Conservation (phyloP, 2,329 filamentous ascomycete species). For the Bisporella sp. region DNA sequence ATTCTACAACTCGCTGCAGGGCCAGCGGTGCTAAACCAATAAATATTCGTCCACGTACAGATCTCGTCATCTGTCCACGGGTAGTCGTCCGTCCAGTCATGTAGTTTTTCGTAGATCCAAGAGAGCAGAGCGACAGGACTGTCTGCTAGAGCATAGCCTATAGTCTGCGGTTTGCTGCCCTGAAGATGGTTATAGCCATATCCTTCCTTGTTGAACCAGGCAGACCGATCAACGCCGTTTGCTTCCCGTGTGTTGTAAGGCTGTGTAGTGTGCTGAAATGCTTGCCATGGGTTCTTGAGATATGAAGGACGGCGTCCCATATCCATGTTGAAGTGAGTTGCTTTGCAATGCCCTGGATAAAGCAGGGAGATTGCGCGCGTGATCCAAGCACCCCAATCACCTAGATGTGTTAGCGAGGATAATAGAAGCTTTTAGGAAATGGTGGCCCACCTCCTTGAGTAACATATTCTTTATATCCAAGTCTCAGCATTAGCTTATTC, state of each 20-base stretch:
- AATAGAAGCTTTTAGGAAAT: too few relatives aligned
- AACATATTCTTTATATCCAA: conserved; percentile 56
- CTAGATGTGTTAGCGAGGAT: conserved; percentile 5
- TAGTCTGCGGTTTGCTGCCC: conserved; percentile 17
- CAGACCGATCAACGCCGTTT: conserved; percentile 3
- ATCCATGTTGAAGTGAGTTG: conserved; percentile 39
- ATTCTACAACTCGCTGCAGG: conserved; percentile 60
- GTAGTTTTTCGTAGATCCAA: conserved; percentile 18
- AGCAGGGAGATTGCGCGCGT: conserved; percentile 48
- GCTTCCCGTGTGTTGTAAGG: not conserved
- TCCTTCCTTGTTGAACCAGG: conserved; percentile 13
- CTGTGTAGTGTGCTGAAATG: conserved; percentile 1
- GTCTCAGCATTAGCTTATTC: conserved; percentile 60
- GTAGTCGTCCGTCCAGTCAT: conserved; percentile 40
- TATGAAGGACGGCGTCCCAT: not conserved
- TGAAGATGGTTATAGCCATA: conserved; percentile 17
- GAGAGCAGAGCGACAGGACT: conserved; percentile 16
- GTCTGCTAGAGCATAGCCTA: conserved; percentile 15
- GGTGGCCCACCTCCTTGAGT: too few relatives aligned
- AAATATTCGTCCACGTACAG: conserved; percentile 61
- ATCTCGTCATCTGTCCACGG: conserved; percentile 68
- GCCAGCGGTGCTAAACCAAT: conserved; percentile 64
- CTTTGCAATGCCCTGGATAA: conserved; percentile 33
- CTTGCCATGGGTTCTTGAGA: conserved; percentile 1
- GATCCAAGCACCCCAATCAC: conserved; percentile 45